Base-by-base conservation (phyloP, 2,329 filamentous ascomycete species). In the Rhynchosporium agropyri region DNA sequence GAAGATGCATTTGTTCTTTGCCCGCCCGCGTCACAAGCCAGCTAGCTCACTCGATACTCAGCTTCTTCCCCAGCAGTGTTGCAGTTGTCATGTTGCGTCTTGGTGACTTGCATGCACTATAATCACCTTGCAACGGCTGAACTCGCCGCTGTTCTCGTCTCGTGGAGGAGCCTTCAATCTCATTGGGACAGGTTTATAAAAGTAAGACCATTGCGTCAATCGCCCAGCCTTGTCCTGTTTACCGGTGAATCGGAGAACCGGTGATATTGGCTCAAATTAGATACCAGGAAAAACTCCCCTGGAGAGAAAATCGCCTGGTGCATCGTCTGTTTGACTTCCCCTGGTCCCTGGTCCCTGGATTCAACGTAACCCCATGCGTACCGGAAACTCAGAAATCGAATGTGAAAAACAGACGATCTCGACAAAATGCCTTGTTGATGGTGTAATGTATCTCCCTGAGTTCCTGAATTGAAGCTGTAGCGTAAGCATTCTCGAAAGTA, bases 291-390 rank as follows among this genome's bases (percentile, higher is more conserved):
- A 4, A 20, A 20, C 1, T 20, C 20, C 20, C 20, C 20, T 20
- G 20, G 20, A 20, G 20, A 20, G 20, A 20, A 20, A 3, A 26
- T 31, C 51, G 3, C 28, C 48, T 38, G 55, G 61, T 67, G 65
- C 66, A 68, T 63, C 65, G 28, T 63, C 60, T 60, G 62, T 57
- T 57, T 26, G 31, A 57, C 54, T 65, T 58, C 62, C 64, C 33
- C 55, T 58, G 43, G 68, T 70, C 70, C 70, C 60, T 58, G 68
- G 68, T 70, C 70, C 70, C 60, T 58, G 68, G 50, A 40, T 40
- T 49, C 68, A 67, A 70, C 67, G 69, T 69, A 63, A 63, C 43
- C 43, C 43, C 43, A 26, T n/a, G n/a, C 15, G 20, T 20, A 20
- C 20, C 62, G 59, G 57, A 36, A 31, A 49, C 33, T 29, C 53